Evolutionary conservation across 202 grass and related monocot species (phyloP).

Genomic region (Alloteropsis angusta): DNA sequence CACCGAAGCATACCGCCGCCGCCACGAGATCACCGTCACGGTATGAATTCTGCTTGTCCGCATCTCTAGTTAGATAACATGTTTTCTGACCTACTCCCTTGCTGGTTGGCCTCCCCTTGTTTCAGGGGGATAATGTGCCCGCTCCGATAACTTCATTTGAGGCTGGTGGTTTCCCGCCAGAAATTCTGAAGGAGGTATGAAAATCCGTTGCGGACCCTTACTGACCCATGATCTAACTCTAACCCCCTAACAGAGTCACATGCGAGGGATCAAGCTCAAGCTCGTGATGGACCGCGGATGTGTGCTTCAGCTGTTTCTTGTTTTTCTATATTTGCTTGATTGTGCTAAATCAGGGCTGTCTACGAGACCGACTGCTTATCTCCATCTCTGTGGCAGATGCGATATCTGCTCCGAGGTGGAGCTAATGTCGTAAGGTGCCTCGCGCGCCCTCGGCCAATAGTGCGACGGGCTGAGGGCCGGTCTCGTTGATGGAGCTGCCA

Average conservation of each 20-base stretch:
- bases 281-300: not conserved
- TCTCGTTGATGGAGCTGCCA: constrained; percentile 61
- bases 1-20: constrained; percentile 63
- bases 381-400: constrained; percentile 91
- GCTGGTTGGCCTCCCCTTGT: not conserved
- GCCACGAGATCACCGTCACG: constrained; percentile 76
- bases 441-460: constrained; percentile 34
- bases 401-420: constrained; percentile 98
- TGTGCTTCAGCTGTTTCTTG: constrained; percentile 4
- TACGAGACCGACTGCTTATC: constrained; percentile 43
- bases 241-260: constrained; percentile 26
- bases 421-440: constrained; percentile 94
- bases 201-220: constrained; percentile 1
- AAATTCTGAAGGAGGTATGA: constrained; percentile 91
- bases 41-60: constrained; percentile 29
- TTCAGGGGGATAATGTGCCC: constrained; percentile 78
- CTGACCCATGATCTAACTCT: constrained; percentile 25
- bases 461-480: constrained; percentile 41
- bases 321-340: constrained; percentile 32
- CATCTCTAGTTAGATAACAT: not conserved
- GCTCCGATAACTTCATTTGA: constrained; percentile 67
- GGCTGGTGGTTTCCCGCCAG: constrained; percentile 49
- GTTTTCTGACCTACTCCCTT: constrained; percentile 6
- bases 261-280: constrained; percentile 12
- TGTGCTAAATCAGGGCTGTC: constrained; percentile 32